A percentile compares a stretch with the other conserved stretches of the same genome.
Evolutionary conservation across 805 yeast species (phyloP).

Genomic region (Barnettozyma pratensis): DNA sequence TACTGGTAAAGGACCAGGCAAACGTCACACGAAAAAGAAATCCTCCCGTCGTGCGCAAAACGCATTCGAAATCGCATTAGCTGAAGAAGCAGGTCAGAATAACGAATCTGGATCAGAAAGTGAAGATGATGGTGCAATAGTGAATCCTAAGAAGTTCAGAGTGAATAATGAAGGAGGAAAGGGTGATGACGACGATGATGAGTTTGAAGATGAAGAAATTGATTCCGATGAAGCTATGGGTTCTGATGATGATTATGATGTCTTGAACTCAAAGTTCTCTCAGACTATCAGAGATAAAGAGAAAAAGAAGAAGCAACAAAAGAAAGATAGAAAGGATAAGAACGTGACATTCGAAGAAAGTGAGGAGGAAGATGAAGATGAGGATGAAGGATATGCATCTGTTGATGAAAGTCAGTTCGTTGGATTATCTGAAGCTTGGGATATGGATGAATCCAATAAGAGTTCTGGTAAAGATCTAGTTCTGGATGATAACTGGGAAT

Average conservation of each 20-base stretch:
- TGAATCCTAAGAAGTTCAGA: slow-evolving; percentile 28
- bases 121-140: slow-evolving; percentile 32
- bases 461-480: slow-evolving; percentile 19
- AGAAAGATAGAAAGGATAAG: slow-evolving; percentile 22
- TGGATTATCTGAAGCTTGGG: slow-evolving; percentile 88
- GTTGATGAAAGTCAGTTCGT: slow-evolving; percentile 72
- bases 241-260: slow-evolving; percentile 68
- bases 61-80: slow-evolving; percentile 44
- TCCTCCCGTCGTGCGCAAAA: slow-evolving; percentile 38
- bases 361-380: slow-evolving; percentile 26
- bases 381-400: slow-evolving; percentile 61
- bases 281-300: slow-evolving; percentile 59
- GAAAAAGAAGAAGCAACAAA: slow-evolving; percentile 20
- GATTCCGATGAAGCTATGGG: slow-evolving; percentile 89
- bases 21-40: slow-evolving; percentile 14
- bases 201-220: slow-evolving; percentile 58
- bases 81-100: slow-evolving; percentile 13
- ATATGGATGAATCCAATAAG: slow-evolving; percentile 56
- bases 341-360: slow-evolving; percentile 36
- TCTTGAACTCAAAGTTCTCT: slow-evolving; percentile 59
- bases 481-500: slow-evolving; percentile 21
- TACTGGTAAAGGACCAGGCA: neutral
- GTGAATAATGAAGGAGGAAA: slow-evolving; percentile 21
- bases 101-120: slow-evolving; percentile 29
- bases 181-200: slow-evolving; percentile 23